Conservation (phyloP, 1,284 basidiomycete species). For the Cystobasidium pallidum region DNA sequence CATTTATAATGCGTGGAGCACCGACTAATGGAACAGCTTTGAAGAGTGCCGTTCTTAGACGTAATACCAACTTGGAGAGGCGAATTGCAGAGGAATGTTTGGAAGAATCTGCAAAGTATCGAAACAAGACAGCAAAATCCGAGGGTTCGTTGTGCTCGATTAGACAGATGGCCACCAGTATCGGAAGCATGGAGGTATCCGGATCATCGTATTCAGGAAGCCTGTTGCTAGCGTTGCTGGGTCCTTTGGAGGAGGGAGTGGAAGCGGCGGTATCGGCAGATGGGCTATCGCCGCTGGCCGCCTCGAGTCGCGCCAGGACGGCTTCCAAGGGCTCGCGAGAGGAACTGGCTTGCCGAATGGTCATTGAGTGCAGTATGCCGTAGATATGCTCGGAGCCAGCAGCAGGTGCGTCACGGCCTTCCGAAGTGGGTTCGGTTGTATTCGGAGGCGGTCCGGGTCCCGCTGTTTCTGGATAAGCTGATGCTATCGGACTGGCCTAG, state of each 20-base stretch:
- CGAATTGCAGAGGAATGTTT: conserved; percentile 18
- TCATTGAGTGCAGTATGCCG: not conserved
- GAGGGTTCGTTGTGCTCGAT: conserved; percentile 34
- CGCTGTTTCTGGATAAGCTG: too few relatives aligned
- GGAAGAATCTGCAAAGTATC: conserved; percentile 32
- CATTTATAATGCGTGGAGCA: conserved; percentile 42
- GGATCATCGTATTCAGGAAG: conserved; percentile 16
- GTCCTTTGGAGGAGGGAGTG: not conserved
- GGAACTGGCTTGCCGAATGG: not conserved
- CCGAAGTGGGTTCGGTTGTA: not conserved
- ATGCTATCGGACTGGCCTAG: too few relatives aligned
- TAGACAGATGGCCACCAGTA: conserved; percentile 34
- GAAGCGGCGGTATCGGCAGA: not conserved
- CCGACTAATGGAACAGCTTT: conserved; percentile 42
- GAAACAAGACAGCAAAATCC: conserved; percentile 38
- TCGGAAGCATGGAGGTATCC: conserved; percentile 32
- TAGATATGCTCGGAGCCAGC: not conserved
- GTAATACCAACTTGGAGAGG: conserved; percentile 22
- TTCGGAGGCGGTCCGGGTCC: too few relatives aligned
- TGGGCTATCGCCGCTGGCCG: not conserved
- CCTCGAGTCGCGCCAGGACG: conserved; percentile 33
- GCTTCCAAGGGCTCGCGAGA: conserved; percentile 34
- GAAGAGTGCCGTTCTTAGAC: conserved; percentile 41
- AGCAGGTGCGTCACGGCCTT: not conserved
- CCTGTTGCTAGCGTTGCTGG: conserved; percentile 8